Evolutionary conservation across 1,284 basidiomycete species (phyloP).

Genomic region (Athelia sp.): DNA sequence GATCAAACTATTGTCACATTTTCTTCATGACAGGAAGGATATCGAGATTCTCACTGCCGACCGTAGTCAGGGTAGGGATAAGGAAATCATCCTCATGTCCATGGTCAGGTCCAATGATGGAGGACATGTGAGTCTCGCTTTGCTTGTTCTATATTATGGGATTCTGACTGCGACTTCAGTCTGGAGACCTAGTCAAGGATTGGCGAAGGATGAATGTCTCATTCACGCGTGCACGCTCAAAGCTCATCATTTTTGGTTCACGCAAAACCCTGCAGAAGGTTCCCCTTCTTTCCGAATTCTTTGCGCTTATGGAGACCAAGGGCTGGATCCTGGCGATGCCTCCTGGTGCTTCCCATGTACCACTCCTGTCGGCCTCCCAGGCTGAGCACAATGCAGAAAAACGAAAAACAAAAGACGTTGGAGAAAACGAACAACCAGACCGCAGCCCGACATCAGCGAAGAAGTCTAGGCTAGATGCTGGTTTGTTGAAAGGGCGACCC

Average conservation of each 20-base stretch:
- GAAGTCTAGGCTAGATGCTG: slow-evolving; percentile 28
- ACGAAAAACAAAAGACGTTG: slow-evolving; percentile 12
- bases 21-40: slow-evolving; percentile 44
- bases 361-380: slow-evolving; percentile 3
- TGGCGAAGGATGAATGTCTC: slow-evolving; percentile 96
- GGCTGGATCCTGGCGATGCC: slow-evolving; percentile 67
- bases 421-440: slow-evolving; percentile 7
- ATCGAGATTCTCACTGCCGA: slow-evolving; percentile 95
- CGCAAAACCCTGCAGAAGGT: slow-evolving; percentile 62
- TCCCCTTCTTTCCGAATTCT: slow-evolving; percentile 67
- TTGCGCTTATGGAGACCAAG: slow-evolving; percentile 64
- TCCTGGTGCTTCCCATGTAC: slow-evolving; percentile 31
- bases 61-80: slow-evolving; percentile 93
- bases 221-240: slow-evolving; percentile 88
- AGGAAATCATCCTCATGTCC: slow-evolving; percentile 91
- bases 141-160: neutral
- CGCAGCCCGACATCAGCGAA: slow-evolving; percentile 25
- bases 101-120: slow-evolving; percentile 85
- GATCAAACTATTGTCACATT: slow-evolving; percentile 74
- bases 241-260: slow-evolving; percentile 88
- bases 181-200: slow-evolving; percentile 91
- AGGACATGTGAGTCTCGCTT: slow-evolving; percentile 51
- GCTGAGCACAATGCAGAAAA: slow-evolving; percentile 7
- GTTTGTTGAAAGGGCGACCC: slow-evolving; percentile 46
- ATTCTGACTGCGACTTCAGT: slow-evolving; percentile 33